These are phyloP conservation scores for Syzygium aqueum DNA, from an alignment of 345 rosid genomes.

Conservation along the genomic window DNA sequence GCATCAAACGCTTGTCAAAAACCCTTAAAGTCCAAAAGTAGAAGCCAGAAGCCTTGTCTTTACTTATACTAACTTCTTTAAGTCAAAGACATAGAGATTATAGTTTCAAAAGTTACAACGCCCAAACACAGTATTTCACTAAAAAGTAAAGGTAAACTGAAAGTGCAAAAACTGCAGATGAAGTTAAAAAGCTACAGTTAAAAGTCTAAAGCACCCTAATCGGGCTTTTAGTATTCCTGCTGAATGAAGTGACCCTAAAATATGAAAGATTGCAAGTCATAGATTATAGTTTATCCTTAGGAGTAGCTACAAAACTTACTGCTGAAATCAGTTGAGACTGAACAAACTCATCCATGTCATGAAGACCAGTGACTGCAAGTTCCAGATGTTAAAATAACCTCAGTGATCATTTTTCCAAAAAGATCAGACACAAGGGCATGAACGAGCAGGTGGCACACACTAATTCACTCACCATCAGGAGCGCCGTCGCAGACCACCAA, in stretches of 20 bases:
- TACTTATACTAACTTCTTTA: background rate
- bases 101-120: background rate
- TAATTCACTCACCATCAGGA: conserved; percentile 67
- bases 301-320: conserved; percentile 33
- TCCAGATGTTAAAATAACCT: conserved; percentile 5
- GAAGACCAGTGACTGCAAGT: conserved; percentile 89
- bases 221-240: background rate
- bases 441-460: background rate
- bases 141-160: background rate
- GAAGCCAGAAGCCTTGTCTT: background rate
- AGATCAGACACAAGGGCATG: background rate
- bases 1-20: background rate
- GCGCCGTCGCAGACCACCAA: conserved; percentile 98
- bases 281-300: background rate
- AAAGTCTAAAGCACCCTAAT: background rate
- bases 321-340: conserved; percentile 94
- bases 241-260: background rate
- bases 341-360: conserved; percentile 98
- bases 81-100: background rate
- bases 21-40: background rate
- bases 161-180: background rate
- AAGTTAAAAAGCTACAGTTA: background rate
- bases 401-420: background rate
- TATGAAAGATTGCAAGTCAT: background rate
- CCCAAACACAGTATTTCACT: background rate